These are phyloP conservation scores for Magnusiomyces tetraspermus DNA, from an alignment of 1,139 yeast genomes.

Conservation along the genomic window DNA sequence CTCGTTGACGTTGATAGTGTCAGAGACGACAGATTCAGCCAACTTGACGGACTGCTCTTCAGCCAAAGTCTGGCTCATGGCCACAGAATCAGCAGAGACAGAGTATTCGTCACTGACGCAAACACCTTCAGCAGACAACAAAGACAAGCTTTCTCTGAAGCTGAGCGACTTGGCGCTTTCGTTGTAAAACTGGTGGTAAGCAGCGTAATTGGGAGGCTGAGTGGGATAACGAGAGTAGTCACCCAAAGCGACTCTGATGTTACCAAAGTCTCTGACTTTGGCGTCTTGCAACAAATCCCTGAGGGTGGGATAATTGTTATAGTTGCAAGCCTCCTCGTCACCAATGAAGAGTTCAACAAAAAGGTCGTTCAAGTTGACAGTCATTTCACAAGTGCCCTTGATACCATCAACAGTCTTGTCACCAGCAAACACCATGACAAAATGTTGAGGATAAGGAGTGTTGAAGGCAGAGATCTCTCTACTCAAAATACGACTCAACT, in stretches of 20 bases:
- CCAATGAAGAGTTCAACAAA: neutral
- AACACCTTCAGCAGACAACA: too few species aligned
- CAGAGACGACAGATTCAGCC: too few species aligned
- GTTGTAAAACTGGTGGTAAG: neutral
- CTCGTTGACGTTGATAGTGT: too few species aligned
- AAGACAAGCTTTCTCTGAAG: neutral
- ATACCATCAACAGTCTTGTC: neutral
- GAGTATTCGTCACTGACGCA: too few species aligned
- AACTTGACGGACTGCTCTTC: too few species aligned
- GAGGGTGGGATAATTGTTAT: neutral
- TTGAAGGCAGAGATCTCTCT: neutral
- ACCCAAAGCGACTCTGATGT: neutral
- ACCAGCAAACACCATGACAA: neutral
- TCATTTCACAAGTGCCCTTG: neutral
- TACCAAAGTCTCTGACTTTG: neutral
- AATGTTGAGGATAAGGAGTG: neutral
- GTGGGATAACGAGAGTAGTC: neutral
- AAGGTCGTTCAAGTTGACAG: neutral
- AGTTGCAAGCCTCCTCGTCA: neutral
- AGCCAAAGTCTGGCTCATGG: too few species aligned
- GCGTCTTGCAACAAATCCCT: neutral
- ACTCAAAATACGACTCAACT: neutral
- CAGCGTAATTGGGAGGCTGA: too few species aligned
- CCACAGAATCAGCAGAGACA: too few species aligned
- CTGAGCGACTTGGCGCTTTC: neutral